phyloP scores from a whole-genome alignment of 2,329 filamentous ascomycete genomes.

The Fusarium cyanostomum region DNA sequence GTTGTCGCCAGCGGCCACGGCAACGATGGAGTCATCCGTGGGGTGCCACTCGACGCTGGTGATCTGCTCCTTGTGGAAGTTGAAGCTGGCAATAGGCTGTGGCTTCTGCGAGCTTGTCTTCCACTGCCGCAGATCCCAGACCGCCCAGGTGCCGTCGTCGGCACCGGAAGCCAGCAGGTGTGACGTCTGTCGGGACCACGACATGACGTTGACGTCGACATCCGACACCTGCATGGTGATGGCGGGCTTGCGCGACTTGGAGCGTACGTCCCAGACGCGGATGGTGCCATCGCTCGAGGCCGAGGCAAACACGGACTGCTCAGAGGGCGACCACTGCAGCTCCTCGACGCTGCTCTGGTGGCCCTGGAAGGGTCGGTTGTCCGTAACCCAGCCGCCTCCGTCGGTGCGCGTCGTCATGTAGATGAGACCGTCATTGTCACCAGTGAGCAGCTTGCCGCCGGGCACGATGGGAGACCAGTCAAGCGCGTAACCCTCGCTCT shows the following conservation, averaged over 20 bases:
- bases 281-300: slow-evolving; percentile 94
- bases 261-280: slow-evolving; percentile 94
- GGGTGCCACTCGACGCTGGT: slow-evolving; percentile 98
- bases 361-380: slow-evolving; percentile 82
- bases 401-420: slow-evolving; percentile 88
- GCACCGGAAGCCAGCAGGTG: slow-evolving; percentile 92
- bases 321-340: slow-evolving; percentile 94
- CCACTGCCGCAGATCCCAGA: slow-evolving; percentile 97
- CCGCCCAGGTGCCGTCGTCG: slow-evolving; percentile 92
- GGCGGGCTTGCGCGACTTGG: slow-evolving; percentile 88
- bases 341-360: slow-evolving; percentile 91
- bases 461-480: slow-evolving; percentile 88
- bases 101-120: slow-evolving; percentile 72
- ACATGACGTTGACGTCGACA: slow-evolving; percentile 94
- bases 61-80: slow-evolving; percentile 96
- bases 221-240: slow-evolving; percentile 85
- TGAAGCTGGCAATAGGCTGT: slow-evolving; percentile 89
- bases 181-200: slow-evolving; percentile 88
- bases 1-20: slow-evolving; percentile 90
- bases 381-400: slow-evolving; percentile 88
- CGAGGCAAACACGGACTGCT: slow-evolving; percentile 93
- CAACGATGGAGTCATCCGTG: slow-evolving; percentile 93
- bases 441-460: slow-evolving; percentile 86
- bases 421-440: slow-evolving; percentile 90
- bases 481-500: slow-evolving; percentile 92